Base-by-base conservation (phyloP, 2,329 filamentous ascomycete genomes). In the Cadophora gregata region DNA sequence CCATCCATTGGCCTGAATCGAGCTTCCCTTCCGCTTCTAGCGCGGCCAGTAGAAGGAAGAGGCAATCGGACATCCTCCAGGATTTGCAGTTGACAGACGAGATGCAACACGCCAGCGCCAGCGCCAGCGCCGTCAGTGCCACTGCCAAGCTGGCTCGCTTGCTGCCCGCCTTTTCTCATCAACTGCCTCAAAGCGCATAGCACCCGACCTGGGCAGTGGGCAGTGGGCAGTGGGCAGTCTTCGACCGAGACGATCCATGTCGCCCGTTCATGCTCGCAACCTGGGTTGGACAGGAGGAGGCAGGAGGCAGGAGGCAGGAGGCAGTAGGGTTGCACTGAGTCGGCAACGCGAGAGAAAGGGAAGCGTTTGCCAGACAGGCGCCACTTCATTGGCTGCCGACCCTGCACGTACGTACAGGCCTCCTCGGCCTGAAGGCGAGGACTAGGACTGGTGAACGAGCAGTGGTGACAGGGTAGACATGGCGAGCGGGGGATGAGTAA, bases 351-450 rank as follows among this genome's bases (percentile, higher is more conserved):
- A 16, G 29, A 55, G 29, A 55, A n/a, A 55, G 51, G 51, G 6
- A 19, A 25, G 27, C 21, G 56, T 59, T 60, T 60, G 36, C 24
- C 38, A 60, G 58, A 10, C 10, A 48, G 38, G 48, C 36, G 38
- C 25, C 38, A 12, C 21, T 19, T 48, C 38, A 47, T 60, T 60
- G 58, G 58, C 27, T 47, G 58, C 58, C 58, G 58, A 31, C 14
- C 25, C 27, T 60, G 58, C 58, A 58, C 42, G 58, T 33, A 58
- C 42, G 58, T 33, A 47, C 58, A 60, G 58, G 58, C 58, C 16
- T 31, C 36, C 42, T 60, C 58, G 58, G 58, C 58, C 48, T 47
- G 58, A 47, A 27, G 56, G 56, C 25, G 36, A 47, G 56, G 27
- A 47, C 24, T 16, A 47, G 24, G 42, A 56, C 29, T 33, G 29